phyloP scores from a whole-genome alignment of 139 green algal species.

The Pedinophyceae sp. region DNA sequence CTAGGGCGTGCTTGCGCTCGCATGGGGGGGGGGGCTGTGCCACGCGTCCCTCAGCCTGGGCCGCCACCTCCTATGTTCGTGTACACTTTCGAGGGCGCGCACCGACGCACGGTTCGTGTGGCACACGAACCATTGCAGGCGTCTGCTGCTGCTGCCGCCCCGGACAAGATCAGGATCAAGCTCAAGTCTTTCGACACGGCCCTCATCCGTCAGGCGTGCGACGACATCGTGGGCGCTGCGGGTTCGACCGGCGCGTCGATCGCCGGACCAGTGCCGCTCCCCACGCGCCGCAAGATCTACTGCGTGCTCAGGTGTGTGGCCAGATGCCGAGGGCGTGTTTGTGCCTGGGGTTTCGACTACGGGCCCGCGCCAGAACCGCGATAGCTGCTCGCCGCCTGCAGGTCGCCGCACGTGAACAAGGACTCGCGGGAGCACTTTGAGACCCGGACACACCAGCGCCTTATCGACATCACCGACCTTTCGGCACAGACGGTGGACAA shows the following conservation, averaged over 20 bases:
- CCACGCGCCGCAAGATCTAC: slow-evolving; percentile 39
- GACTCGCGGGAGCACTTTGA: slow-evolving; percentile 76
- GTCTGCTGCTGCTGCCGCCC: slow-evolving; percentile 6
- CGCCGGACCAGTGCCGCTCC: slow-evolving; percentile 57
- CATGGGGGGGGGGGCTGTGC: too few relatives aligned
- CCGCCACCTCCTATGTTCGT: too few relatives aligned
- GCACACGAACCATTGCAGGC: too few relatives aligned
- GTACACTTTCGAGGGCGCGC: too few relatives aligned
- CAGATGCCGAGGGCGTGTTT: too few relatives aligned
- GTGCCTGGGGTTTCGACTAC: too few relatives aligned
- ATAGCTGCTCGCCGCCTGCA: too few relatives aligned
- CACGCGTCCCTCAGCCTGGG: too few relatives aligned
- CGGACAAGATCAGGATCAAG: slow-evolving; percentile 47
- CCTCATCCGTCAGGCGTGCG: slow-evolving; percentile 34
- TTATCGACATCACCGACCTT: slow-evolving; percentile 59
- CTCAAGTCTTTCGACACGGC: slow-evolving; percentile 49
- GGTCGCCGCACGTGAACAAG: slow-evolving; percentile 81
- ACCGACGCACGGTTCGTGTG: too few relatives aligned
- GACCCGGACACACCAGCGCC: slow-evolving; percentile 49
- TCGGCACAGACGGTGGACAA: slow-evolving; percentile 50
- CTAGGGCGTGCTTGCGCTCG: too few relatives aligned
- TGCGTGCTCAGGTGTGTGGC: slow-evolving; percentile 56
- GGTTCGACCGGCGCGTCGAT: slow-evolving; percentile 41
- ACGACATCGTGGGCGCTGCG: slow-evolving; percentile 46
- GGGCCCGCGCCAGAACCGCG: too few relatives aligned